phyloP scores from a whole-genome alignment of 257 asterid genomes.

The Solanum raphanifolium region DNA sequence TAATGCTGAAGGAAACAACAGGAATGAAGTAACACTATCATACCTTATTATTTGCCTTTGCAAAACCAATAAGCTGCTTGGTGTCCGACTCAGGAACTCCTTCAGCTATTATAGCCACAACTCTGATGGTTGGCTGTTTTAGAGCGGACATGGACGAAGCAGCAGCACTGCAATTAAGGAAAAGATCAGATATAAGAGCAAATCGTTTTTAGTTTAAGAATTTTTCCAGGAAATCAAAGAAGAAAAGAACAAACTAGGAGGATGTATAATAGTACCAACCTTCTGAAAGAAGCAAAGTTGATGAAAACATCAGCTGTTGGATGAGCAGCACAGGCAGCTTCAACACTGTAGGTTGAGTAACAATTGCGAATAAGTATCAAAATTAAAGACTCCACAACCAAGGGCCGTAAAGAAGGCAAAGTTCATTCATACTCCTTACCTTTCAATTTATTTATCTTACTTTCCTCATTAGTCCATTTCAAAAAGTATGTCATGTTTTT shows the following conservation, averaged over 20 bases:
- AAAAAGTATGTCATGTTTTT: neutral
- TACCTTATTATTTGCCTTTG: slow-evolving; percentile 94
- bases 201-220: neutral
- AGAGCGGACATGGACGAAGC: slow-evolving; percentile 96
- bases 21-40: neutral
- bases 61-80: slow-evolving; percentile 92
- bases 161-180: slow-evolving; percentile 70
- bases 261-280: slow-evolving; percentile 36
- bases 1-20: neutral
- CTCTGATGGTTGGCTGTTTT: slow-evolving; percentile 93
- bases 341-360: slow-evolving; percentile 47
- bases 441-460: neutral
- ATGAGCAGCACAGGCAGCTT: slow-evolving; percentile 95
- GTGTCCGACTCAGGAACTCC: slow-evolving; percentile 97
- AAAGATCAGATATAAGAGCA: neutral
- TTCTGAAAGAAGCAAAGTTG: slow-evolving; percentile 94
- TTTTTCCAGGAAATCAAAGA: neutral
- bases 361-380: neutral
- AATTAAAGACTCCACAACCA: neutral
- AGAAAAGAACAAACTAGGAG: neutral
- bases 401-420: neutral
- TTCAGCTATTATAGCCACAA: slow-evolving; percentile 96
- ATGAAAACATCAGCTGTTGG: slow-evolving; percentile 99
- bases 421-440: neutral
- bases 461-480: neutral